phyloP scores from a whole-genome alignment of 345 rosid genomes.

The Syzygium aromaticum region DNA sequence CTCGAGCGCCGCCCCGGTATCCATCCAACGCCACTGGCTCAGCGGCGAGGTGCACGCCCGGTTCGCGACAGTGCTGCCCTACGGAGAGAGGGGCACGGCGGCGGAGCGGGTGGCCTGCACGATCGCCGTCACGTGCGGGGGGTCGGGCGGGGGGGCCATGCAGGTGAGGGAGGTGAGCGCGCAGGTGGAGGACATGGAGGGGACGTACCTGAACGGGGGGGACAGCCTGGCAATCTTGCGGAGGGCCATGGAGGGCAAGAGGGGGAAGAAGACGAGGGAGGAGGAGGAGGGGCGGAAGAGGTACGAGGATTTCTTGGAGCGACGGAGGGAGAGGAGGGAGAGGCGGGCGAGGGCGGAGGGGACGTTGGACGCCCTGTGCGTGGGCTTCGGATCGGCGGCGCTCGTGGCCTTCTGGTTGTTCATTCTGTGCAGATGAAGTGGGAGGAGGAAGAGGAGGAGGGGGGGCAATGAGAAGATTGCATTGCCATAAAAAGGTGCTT shows the following conservation, averaged over 20 bases:
- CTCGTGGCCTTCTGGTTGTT: constrained; percentile 22
- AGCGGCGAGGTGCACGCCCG: constrained; percentile 60
- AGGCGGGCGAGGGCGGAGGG: constrained; percentile 40
- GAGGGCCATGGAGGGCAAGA: constrained; percentile 41
- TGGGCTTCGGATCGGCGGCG: constrained; percentile 27
- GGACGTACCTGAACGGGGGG: constrained; percentile 49
- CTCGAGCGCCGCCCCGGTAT: constrained; percentile 57
- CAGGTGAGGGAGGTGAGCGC: constrained; percentile 66
- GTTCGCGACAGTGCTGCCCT: constrained; percentile 21
- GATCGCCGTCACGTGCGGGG: constrained; percentile 51
- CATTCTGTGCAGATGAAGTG: constrained; percentile 15
- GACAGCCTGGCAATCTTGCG: constrained; percentile 49
- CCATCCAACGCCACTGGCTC: constrained; percentile 65
- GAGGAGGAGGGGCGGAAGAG: constrained; percentile 22
- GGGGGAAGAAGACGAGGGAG: constrained; percentile 19
- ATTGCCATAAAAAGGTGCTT: neutral
- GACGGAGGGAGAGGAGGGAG: constrained; percentile 42
- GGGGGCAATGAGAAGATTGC: neutral
- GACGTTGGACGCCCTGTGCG: constrained; percentile 43
- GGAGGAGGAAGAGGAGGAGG: neutral
- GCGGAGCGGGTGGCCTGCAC: constrained; percentile 35
- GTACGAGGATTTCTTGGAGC: constrained; percentile 32
- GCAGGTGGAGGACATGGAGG: constrained; percentile 60
- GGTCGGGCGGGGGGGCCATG: constrained; percentile 28
- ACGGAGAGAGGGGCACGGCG: constrained; percentile 16